A percentile compares a stretch with the other conserved stretches of the same genome.
phyloP scores from a whole-genome alignment of 2,329 filamentous ascomycete species.

The Pseudogymnoascus sp. region DNA sequence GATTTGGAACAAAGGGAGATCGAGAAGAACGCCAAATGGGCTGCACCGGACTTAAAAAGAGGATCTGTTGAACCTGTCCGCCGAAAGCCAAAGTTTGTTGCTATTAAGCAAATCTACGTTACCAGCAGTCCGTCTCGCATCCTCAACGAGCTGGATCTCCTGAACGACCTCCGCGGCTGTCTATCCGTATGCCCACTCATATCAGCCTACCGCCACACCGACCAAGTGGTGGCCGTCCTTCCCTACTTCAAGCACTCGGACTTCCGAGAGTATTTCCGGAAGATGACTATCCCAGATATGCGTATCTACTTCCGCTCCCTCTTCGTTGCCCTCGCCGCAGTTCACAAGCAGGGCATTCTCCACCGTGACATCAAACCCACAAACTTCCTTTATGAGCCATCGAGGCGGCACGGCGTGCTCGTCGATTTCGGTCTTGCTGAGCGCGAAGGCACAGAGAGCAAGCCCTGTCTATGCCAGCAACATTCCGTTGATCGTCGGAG shows the following conservation, averaged over 20 bases:
- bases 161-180: constrained; percentile 77
- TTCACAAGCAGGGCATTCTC: constrained; percentile 76
- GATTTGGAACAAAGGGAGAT: constrained; percentile 60
- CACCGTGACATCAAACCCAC: constrained; percentile 97
- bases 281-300: constrained; percentile 80
- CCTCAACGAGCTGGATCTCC: constrained; percentile 88
- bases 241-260: constrained; percentile 95
- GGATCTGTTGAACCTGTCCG: constrained; percentile 31
- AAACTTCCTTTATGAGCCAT: constrained; percentile 88
- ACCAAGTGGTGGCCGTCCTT: constrained; percentile 90
- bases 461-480: constrained; percentile 75
- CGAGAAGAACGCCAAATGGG: constrained; percentile 56
- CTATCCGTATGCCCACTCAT: constrained; percentile 88
- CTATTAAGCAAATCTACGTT: constrained; percentile 99
- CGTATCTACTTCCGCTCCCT: constrained; percentile 82
- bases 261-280: constrained; percentile 88
- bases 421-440: constrained; percentile 99
- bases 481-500: constrained; percentile 51
- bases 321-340: constrained; percentile 73
- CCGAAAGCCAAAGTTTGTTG: constrained; percentile 67
- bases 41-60: constrained; percentile 56
- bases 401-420: constrained; percentile 72
- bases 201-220: constrained; percentile 88
- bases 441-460: constrained; percentile 64
- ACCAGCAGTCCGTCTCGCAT: constrained; percentile 91